Percentiles rank a stretch among this genome's conserved stretches.
Evolutionary conservation across 164 flowering plant species (phyloP).

Genomic region (Macadamia integrifolia): DNA sequence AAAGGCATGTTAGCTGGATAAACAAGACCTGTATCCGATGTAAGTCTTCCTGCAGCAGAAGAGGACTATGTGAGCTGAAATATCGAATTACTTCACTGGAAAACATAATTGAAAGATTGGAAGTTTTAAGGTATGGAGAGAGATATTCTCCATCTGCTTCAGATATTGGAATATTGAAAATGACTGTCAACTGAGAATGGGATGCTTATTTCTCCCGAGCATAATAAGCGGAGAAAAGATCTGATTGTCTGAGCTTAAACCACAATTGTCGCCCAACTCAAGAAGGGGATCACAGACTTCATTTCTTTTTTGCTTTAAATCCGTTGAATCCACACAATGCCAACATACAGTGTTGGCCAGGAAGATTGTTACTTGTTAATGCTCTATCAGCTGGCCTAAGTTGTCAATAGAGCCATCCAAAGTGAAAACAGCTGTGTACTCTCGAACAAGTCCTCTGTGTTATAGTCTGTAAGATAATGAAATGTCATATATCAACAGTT

Average conservation of each 20-base stretch:
- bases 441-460: no score
- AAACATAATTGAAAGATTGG: conserved; percentile 51
- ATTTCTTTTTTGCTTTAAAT: conserved; percentile 46
- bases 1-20: conserved; percentile 72
- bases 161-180: neutral
- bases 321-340: conserved; percentile 22
- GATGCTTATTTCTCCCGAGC: conserved; percentile 32
- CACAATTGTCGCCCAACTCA: conserved; percentile 38
- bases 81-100: conserved; percentile 41
- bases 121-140: conserved; percentile 47
- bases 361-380: conserved; percentile 11
- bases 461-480: no score
- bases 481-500: no score
- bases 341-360: neutral
- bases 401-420: no score
- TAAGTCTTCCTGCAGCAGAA: conserved; percentile 54
- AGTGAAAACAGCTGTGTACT: no score
- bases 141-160: neutral
- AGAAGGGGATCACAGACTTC: conserved; percentile 29
- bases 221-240: conserved; percentile 47
- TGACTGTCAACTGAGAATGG: neutral
- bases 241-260: conserved; percentile 51
- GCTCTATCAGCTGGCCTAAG: no score
- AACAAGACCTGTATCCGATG: conserved; percentile 39
- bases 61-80: conserved; percentile 58